Conservation (phyloP, 148 eudicot genomes). For the Pouteria glomerata region DNA sequence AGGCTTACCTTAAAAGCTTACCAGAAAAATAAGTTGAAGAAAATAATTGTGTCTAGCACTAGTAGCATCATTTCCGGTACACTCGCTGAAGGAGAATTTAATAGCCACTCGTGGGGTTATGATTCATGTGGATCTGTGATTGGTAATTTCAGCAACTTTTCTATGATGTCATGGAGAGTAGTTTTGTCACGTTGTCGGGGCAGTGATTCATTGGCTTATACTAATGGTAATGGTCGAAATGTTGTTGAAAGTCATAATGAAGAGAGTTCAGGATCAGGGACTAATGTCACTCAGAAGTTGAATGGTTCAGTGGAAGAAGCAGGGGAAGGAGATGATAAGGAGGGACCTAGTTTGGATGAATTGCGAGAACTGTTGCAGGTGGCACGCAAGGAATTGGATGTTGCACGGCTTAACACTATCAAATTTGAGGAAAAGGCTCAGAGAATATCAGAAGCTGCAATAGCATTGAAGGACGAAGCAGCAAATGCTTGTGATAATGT, state of each 20-base stretch:
- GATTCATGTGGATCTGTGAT: conserved; percentile 17
- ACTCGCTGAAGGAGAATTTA: conserved; percentile 23
- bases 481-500: conserved; percentile 64
- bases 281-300: conserved; percentile 20
- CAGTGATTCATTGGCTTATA: conserved; percentile 56
- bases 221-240: conserved; percentile 54
- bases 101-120: conserved; percentile 22
- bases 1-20: conserved; percentile 25
- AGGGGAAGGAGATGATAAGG: conserved; percentile 36
- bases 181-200: conserved; percentile 48
- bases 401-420: conserved; percentile 63
- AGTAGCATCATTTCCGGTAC: conserved; percentile 10
- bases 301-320: conserved; percentile 30
- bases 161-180: conserved; percentile 22
- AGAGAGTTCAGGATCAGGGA: no score
- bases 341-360: conserved; percentile 49
- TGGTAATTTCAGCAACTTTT: conserved; percentile 14
- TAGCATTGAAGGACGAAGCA: conserved; percentile 78
- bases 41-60: conserved; percentile 12
- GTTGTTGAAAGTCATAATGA: conserved; percentile 27
- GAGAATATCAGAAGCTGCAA: conserved; percentile 79
- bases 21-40: conserved; percentile 38
- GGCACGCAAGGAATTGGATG: conserved; percentile 78
- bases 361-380: conserved; percentile 56
- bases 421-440: conserved; percentile 93